Evolutionary conservation across 192 early-diverging fungal genomes (phyloP), one percentile per base, ranked within the genome.

Genomic region (Paraglomus occultum): DNA sequence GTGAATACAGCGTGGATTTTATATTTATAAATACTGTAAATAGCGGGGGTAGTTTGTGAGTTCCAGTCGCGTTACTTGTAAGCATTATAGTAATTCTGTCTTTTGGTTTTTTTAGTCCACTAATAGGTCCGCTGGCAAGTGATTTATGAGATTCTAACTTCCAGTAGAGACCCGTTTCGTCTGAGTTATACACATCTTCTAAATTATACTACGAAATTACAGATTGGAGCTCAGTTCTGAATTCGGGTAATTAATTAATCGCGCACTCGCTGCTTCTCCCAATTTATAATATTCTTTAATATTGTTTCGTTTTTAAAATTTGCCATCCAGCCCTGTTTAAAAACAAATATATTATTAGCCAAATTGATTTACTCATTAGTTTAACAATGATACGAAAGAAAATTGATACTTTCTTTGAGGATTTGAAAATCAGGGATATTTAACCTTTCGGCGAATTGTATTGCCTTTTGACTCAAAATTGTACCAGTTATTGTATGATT

Each of bases 21-120:
- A 61, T 43, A 61, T 40, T 61, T 61, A 44, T 61, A 45, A 18
- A 61, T 61, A 61, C n/a, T n/a, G n/a, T n/a, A n/a, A 61, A 61
- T 23, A 43, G 12, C 5, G 59, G 59, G 8, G 17, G 23, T 4
- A 61, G 40, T 61, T 61, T 61, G 39, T 61, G 31, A 40, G 12
- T 40, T 45, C 4, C 22, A 15, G 42, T 44, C 17, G 42, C 39
- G 46, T 61, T 61, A 45, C 14, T 43, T 45, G 40, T 61, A 40
- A 61, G 14, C 20, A 61, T 8, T 40, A 61, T 61, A 43, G 59
- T 61, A 1, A 42, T 42, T 40, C 9, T 23, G 17, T 59, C 44
- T 59, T 59, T 59, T 1, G 57, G n/a, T 60, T 43, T 44, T 60
- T 60, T 60, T 17, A 0, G 40, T 44, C 39, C 14, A 43, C 6